Percentiles rank a stretch among this genome's conserved stretches.
phyloP scores from a whole-genome alignment of 1,139 yeast species.

The Williopsis jadinii region DNA sequence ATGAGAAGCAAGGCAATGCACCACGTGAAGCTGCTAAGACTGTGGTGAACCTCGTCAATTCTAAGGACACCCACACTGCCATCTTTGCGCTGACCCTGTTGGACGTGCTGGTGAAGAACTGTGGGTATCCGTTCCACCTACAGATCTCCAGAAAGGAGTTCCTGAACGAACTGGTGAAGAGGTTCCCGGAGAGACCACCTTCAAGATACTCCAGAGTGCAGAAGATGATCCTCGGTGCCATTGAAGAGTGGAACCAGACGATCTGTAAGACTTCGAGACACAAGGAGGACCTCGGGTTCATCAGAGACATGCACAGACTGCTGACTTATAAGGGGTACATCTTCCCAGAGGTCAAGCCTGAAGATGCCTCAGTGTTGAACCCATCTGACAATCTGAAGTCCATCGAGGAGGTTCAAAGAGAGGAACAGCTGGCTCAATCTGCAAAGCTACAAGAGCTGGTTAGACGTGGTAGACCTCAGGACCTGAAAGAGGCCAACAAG shows the following conservation, averaged over 20 bases:
- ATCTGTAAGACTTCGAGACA: slow-evolving; percentile 85
- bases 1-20: slow-evolving; percentile 83
- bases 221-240: slow-evolving; percentile 75
- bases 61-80: slow-evolving; percentile 74
- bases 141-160: slow-evolving; percentile 95
- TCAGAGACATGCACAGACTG: slow-evolving; percentile 92
- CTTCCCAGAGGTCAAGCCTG: slow-evolving; percentile 86
- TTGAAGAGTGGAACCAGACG: slow-evolving; percentile 97
- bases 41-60: slow-evolving; percentile 79
- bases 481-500: slow-evolving; percentile 91
- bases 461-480: slow-evolving; percentile 93
- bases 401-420: slow-evolving; percentile 84
- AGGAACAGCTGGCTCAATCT: slow-evolving; percentile 86
- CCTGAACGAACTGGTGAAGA: slow-evolving; percentile 81
- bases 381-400: slow-evolving; percentile 89
- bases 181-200: slow-evolving; percentile 96
- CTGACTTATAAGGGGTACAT: slow-evolving; percentile 81
- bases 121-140: slow-evolving; percentile 95
- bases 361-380: slow-evolving; percentile 88
- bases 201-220: slow-evolving; percentile 77
- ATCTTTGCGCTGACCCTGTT: slow-evolving; percentile 50
- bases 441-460: slow-evolving; percentile 94
- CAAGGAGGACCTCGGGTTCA: slow-evolving; percentile 85
- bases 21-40: slow-evolving; percentile 93
- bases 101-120: slow-evolving; percentile 90